Evolutionary conservation across 768 basidiomycete genomes (phyloP), one percentile per base, ranked within the genome.

Genomic region (Mycena maculata): DNA sequence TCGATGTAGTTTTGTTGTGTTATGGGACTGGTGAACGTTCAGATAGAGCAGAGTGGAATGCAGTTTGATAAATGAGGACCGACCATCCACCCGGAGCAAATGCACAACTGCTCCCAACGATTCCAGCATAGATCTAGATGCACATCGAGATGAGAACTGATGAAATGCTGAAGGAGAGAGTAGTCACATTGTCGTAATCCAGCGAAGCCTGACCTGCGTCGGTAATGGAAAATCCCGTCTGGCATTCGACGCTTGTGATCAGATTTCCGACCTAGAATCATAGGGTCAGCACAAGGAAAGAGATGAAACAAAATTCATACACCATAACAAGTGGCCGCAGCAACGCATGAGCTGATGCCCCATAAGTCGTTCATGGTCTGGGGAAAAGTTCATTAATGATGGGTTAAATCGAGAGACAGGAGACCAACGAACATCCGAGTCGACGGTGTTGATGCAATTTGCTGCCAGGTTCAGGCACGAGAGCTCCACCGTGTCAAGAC

Each of bases 1-100:
- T 73, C 72, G 42, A 69, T 59, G 54, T 63, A 73, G 50, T 73
- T 73, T 41, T 73, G 72, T 41, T 72, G 71, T 1, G 72, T 73
- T 1, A 73, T 72, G 5, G 72, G 65, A 44, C 67, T 68, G 55
- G 11, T n/a, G 23, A 30, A 44, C n/a, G 25, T 25, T 39, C 30
- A 55, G 9, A n/a, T n/a, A n/a, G 36, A 38, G 16, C 16, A 15
- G 28, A 58, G 8, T 15, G 18, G 68, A 64, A 6, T 70, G 65
- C 36, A 72, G 70, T 8, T 20, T 15, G 6, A 63, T 64, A 38
- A 45, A 49, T 41, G 20, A 54, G 10, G 2, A 38, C 67, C 3
- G 16, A 64, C 67, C 72, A 73, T 45, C 66, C 72, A 25, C 45
- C 50, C 8, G 62, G 33, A 18, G 42, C 52, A 28, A 45, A 73